phyloP scores from a whole-genome alignment of 352 stramenopile species.

The Phytophthora ohioensis region DNA sequence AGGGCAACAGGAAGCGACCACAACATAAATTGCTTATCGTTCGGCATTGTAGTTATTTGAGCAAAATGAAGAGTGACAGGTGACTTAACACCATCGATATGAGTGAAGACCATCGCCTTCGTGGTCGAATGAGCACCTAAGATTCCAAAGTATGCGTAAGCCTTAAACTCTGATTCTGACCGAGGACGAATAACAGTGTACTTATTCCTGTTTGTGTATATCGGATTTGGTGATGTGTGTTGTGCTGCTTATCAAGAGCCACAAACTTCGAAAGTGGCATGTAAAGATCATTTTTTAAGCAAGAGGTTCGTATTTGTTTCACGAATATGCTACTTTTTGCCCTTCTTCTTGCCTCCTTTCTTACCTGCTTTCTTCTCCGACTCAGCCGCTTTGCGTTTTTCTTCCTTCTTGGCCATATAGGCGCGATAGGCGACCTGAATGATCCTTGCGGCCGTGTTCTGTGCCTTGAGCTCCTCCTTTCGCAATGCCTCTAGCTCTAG shows the following conservation, averaged over 20 bases:
- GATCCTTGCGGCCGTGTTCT: conserved; percentile 72
- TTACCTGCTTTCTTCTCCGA: conserved; percentile 79
- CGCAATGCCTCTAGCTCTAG: conserved; percentile 68
- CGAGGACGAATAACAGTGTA: conserved; percentile 22
- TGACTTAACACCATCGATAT: background rate
- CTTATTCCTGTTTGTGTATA: no score
- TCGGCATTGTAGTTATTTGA: conserved; percentile 13
- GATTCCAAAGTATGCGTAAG: background rate
- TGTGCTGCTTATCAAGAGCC: no score
- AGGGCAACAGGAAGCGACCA: conserved; percentile 21
- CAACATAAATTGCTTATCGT: conserved; percentile 32
- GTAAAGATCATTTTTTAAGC: background rate
- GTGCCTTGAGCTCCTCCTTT: conserved; percentile 75
- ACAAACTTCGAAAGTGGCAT: no score
- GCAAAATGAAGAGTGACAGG: conserved; percentile 8
- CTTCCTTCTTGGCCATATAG: conserved; percentile 54
- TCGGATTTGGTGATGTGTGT: no score
- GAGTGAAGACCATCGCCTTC: background rate
- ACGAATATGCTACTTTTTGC: conserved; percentile 49
- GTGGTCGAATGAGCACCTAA: background rate
- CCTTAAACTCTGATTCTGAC: conserved; percentile 16
- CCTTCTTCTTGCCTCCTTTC: conserved; percentile 59
- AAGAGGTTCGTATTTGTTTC: conserved; percentile 1
- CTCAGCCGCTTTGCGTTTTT: conserved; percentile 70
- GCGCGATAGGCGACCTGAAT: conserved; percentile 72